A percentile compares a stretch with the other conserved stretches of the same genome.
phyloP scores from a whole-genome alignment of 352 stramenopile genomes.

The Pythium rhizo-oryzae region DNA sequence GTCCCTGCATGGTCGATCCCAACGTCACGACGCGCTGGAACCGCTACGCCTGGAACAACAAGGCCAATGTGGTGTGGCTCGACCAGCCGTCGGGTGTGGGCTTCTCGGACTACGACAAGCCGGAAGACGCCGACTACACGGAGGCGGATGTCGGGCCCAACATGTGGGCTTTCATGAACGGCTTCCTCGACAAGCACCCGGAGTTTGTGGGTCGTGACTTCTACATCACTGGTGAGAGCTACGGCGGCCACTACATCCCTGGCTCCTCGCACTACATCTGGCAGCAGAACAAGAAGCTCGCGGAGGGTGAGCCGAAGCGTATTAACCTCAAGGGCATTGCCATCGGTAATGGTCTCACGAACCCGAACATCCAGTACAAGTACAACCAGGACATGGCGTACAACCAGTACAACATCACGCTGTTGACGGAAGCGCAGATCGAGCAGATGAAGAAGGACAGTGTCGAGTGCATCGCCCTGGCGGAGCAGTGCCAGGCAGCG shows the following conservation, averaged over 20 bases:
- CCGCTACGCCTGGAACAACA: conserved; percentile 48
- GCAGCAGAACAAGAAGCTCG: conserved; percentile 45
- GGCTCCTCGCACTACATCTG: conserved; percentile 45
- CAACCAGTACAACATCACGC: conserved; percentile 75
- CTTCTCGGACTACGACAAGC: conserved; percentile 44
- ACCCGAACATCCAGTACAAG: conserved; percentile 37
- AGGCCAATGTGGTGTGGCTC: conserved; percentile 63
- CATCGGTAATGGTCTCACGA: conserved; percentile 75
- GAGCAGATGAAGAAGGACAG: conserved; percentile 42
- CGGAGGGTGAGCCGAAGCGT: not conserved
- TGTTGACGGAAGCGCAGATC: conserved; percentile 45
- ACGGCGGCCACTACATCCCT: conserved; percentile 59
- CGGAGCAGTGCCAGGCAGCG: too few relatives aligned
- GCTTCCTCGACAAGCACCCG: conserved; percentile 46
- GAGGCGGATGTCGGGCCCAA: conserved; percentile 49
- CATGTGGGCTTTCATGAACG: conserved; percentile 61
- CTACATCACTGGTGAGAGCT: conserved; percentile 61
- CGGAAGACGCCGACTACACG: conserved; percentile 36
- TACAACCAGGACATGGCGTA: not conserved
- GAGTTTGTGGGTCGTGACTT: conserved; percentile 45
- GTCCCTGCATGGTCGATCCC: conserved; percentile 46
- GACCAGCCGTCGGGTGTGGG: conserved; percentile 44
- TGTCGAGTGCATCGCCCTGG: too few relatives aligned
- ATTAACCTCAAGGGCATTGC: conserved; percentile 65
- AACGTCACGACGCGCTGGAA: conserved; percentile 40